Base-by-base conservation (phyloP, 148 eudicot genomes). In the Chenopodium album region DNA sequence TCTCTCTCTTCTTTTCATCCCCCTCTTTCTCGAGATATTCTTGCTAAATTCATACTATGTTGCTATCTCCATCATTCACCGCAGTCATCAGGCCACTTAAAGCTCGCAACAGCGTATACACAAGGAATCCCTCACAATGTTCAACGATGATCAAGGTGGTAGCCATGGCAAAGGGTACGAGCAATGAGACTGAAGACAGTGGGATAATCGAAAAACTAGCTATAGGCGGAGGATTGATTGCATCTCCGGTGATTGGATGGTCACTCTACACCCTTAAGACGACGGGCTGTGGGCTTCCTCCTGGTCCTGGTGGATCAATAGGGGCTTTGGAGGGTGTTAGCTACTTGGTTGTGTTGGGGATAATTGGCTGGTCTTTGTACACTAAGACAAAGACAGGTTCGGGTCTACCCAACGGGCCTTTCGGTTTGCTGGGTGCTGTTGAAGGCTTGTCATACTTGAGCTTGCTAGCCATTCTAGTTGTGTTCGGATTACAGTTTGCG, bases 231-330 rank as follows among this genome's bases (percentile, higher is more conserved):
- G 99, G 99, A 10, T 46, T 96, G 60, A 79, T 96, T 64, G 85
- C 99, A 0, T 76, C 87, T 1, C 98, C 95, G 12, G 95, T 96
- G 28, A 96, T 96, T 9, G 97, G 87, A 2, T 96, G 98, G 99
- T 94, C 99, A 1, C 92, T 96, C 6, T 96, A 87, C 91, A 90
- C 99, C 1, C 95, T 96, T 28, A 96, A 96, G 84, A 94, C 95
- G 3, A 96, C 99, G 0, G 99, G 99, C n/a, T 96, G 99, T 46
- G 99, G 99, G 23, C 93, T 96, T 7, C 99, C 99, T 8, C 99
- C 99, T 0, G 98, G 99, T 2, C 98, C 98, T 0, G 98, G 94
- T 4, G 99, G 99, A 47, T 92, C 99, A 1, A 85, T 96, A 9
- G 99, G 99, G 9, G 98, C 98, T 7, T 87, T 96, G 0, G 99